Conservation (phyloP, 352 stramenopile genomes). For the Saprolegnia parasitica region DNA sequence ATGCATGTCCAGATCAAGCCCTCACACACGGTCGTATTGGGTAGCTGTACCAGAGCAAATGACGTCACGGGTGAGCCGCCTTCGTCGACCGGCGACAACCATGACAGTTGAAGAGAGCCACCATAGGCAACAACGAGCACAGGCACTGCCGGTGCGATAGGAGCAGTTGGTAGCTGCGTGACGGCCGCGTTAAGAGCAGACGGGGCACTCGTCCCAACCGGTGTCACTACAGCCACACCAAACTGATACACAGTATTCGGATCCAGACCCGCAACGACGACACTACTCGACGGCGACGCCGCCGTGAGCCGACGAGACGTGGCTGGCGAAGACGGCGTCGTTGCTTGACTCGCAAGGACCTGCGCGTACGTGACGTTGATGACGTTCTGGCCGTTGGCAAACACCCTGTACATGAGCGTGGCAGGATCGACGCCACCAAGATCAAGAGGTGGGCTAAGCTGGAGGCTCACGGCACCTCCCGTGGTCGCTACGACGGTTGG, state of each 20-base stretch:
- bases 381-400: conserved; percentile 37
- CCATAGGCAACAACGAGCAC: conserved; percentile 31
- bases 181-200: conserved; percentile 32
- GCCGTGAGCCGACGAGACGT: conserved; percentile 31
- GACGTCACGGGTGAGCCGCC: conserved; percentile 41
- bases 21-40: conserved; percentile 29
- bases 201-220: conserved; percentile 29
- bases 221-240: conserved; percentile 42
- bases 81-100: conserved; percentile 39
- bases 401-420: conserved; percentile 48
- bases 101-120: conserved; percentile 40
- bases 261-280: conserved; percentile 45
- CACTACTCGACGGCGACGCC: conserved; percentile 16
- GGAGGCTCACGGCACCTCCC: conserved; percentile 44
- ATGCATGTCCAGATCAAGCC: conserved; percentile 33
- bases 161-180: conserved; percentile 37
- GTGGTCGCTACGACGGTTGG: conserved; percentile 36
- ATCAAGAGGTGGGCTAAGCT: conserved; percentile 52
- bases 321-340: background rate
- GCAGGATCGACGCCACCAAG: conserved; percentile 38
- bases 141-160: conserved; percentile 36
- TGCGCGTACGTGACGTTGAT: conserved; percentile 41
- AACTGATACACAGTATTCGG: conserved; percentile 49
- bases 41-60: conserved; percentile 38
- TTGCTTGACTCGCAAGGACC: conserved; percentile 24